phyloP scores from a whole-genome alignment of 2,329 filamentous ascomycete species.

The Hypocreales sp. region DNA sequence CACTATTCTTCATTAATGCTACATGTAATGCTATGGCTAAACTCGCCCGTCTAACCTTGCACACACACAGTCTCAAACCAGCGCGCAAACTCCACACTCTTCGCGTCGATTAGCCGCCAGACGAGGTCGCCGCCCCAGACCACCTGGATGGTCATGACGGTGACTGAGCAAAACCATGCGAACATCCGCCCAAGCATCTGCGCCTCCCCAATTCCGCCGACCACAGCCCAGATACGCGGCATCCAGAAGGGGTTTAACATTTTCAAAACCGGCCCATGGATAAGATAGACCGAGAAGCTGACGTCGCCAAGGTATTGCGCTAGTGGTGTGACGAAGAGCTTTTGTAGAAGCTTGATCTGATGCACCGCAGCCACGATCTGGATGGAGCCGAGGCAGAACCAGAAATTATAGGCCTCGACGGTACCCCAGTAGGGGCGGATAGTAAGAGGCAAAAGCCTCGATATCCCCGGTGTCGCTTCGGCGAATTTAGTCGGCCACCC shows the following conservation, averaged over 20 bases:
- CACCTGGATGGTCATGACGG: neutral
- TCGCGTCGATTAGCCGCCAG: neutral
- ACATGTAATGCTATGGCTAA: too few species aligned
- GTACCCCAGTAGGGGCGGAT: neutral
- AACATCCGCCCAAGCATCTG: neutral
- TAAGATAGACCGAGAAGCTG: neutral
- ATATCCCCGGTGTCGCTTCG: neutral
- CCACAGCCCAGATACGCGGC: neutral
- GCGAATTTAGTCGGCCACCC: neutral
- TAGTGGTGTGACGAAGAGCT: neutral
- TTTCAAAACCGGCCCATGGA: neutral
- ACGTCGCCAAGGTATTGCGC: slow-evolving; percentile 1
- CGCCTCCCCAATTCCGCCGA: neutral
- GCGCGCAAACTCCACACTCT: neutral
- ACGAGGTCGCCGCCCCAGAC: neutral
- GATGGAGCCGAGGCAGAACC: neutral
- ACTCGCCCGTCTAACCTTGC: too few species aligned
- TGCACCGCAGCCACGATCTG: neutral
- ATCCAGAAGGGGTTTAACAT: neutral
- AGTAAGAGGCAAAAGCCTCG: too few species aligned
- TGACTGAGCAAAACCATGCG: neutral
- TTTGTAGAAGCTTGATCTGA: neutral
- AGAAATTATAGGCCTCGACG: neutral
- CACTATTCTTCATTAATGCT: too few species aligned
- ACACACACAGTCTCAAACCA: neutral